These are phyloP conservation scores for Diplodia mutila DNA, from an alignment of 2,329 filamentous ascomycete species.

Conservation along the genomic window DNA sequence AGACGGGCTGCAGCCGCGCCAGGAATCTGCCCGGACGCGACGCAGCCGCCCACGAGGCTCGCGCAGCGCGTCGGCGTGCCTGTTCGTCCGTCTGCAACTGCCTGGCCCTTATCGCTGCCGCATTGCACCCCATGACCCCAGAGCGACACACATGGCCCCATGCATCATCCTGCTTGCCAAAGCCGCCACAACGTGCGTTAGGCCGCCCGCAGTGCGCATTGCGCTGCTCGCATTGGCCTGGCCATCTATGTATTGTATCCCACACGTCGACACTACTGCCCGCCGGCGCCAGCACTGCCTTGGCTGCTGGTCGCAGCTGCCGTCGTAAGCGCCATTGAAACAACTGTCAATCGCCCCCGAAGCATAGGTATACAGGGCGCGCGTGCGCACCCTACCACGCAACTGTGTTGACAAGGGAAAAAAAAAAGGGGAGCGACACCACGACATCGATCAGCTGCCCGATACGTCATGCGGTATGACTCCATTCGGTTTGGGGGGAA, in stretches of 20 bases:
- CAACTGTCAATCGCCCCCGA: not conserved
- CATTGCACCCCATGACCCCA: constrained; percentile 2
- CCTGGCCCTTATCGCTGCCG: constrained; percentile 3
- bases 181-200: not conserved
- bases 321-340: not conserved
- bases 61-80: not conserved
- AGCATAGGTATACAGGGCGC: not conserved
- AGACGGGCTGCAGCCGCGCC: not conserved
- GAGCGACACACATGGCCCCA: not conserved
- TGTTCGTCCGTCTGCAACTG: not conserved
- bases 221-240: constrained; percentile 4
- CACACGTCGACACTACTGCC: not conserved
- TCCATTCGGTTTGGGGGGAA: not conserved
- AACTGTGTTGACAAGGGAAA: not conserved
- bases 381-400: not conserved
- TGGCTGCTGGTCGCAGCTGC: not conserved
- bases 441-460: constrained; percentile 10
- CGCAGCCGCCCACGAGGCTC: constrained; percentile 2
- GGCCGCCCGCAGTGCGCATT: constrained; percentile 5
- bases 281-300: not conserved
- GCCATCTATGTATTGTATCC: not conserved
- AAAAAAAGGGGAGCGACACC: not conserved
- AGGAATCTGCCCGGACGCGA: not conserved
- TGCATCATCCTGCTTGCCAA: not conserved
- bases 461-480: constrained; percentile 8